These are phyloP conservation scores for Lipomyces orientalis DNA, from an alignment of 805 yeast genomes.

Conservation along the genomic window DNA sequence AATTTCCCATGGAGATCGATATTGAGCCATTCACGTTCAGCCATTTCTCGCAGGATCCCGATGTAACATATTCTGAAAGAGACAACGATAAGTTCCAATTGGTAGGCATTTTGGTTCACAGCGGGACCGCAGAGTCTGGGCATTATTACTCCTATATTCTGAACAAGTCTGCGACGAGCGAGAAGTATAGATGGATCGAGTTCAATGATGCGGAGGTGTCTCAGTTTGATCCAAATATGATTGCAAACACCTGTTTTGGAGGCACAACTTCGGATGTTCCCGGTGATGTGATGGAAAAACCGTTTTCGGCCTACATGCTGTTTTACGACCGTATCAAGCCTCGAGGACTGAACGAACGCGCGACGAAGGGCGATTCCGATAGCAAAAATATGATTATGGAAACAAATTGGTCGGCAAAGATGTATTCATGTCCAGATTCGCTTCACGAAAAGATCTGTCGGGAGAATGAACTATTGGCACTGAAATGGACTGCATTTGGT, in stretches of 20 bases:
- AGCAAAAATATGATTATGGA: background rate
- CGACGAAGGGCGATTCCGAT: background rate
- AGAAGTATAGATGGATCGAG: slow-evolving; percentile 26
- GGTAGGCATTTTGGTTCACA: slow-evolving; percentile 32
- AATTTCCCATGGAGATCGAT: slow-evolving; percentile 30
- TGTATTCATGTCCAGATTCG: background rate
- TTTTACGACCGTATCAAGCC: slow-evolving; percentile 33
- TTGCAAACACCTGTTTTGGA: slow-evolving; percentile 28
- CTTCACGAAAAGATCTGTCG: slow-evolving; percentile 15
- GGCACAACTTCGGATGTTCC: slow-evolving; percentile 15
- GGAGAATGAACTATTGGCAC: slow-evolving; percentile 24
- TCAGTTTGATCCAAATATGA: slow-evolving; percentile 25
- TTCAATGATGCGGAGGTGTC: slow-evolving; percentile 33
- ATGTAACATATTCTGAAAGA: background rate
- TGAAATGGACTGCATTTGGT: slow-evolving; percentile 20
- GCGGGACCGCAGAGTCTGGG: slow-evolving; percentile 36
- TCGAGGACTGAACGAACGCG: background rate
- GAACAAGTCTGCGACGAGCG: slow-evolving; percentile 11
- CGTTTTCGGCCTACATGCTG: slow-evolving; percentile 35
- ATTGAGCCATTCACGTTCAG: slow-evolving; percentile 28
- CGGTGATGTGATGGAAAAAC: slow-evolving; percentile 23
- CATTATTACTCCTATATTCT: slow-evolving; percentile 35
- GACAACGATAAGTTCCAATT: slow-evolving; percentile 18
- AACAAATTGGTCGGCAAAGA: background rate
- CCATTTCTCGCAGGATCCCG: slow-evolving; percentile 8